A percentile compares a stretch with the other conserved stretches of the same genome.
phyloP scores from a whole-genome alignment of 2,329 filamentous ascomycete species.

The Calonectria leucothoes region DNA sequence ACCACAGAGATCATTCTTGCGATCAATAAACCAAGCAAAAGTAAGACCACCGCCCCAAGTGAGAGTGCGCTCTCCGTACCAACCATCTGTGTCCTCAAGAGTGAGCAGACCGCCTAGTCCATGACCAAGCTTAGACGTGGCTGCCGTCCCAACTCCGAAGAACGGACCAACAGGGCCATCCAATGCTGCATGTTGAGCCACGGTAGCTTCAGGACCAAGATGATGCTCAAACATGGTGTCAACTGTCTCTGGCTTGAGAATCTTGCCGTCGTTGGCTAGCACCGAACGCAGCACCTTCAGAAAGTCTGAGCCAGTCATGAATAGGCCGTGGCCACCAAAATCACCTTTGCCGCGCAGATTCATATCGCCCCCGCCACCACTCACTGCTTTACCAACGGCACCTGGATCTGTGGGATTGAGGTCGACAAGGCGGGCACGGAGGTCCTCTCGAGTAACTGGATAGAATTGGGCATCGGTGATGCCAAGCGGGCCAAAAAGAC shows the following conservation, averaged over 20 bases:
- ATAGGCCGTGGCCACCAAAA: conserved; percentile 59
- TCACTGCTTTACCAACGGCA: conserved; percentile 47
- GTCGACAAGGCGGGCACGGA: conserved; percentile 50
- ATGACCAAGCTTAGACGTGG: conserved; percentile 48
- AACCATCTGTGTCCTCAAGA: conserved; percentile 53
- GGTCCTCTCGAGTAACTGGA: conserved; percentile 49
- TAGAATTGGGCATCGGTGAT: conserved; percentile 53
- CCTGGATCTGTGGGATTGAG: conserved; percentile 52
- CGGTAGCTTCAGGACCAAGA: conserved; percentile 47
- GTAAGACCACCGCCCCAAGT: conserved; percentile 60
- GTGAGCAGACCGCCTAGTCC: conserved; percentile 56
- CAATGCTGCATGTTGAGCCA: conserved; percentile 43
- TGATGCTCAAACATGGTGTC: conserved; percentile 61
- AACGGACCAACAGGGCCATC: conserved; percentile 46
- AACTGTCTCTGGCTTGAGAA: conserved; percentile 56
- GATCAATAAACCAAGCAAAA: conserved; percentile 61
- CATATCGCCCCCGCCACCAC: conserved; percentile 47
- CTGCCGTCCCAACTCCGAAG: conserved; percentile 49
- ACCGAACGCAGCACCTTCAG: conserved; percentile 58
- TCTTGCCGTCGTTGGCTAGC: conserved; percentile 58
- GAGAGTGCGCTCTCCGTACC: conserved; percentile 56
- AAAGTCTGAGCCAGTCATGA: conserved; percentile 53
- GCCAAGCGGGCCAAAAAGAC: conserved; percentile 57
- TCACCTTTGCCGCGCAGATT: conserved; percentile 49
- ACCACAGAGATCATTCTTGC: conserved; percentile 57